Conservation (phyloP, 2,329 filamentous ascomycete genomes). For the Macrophomina tecta region DNA sequence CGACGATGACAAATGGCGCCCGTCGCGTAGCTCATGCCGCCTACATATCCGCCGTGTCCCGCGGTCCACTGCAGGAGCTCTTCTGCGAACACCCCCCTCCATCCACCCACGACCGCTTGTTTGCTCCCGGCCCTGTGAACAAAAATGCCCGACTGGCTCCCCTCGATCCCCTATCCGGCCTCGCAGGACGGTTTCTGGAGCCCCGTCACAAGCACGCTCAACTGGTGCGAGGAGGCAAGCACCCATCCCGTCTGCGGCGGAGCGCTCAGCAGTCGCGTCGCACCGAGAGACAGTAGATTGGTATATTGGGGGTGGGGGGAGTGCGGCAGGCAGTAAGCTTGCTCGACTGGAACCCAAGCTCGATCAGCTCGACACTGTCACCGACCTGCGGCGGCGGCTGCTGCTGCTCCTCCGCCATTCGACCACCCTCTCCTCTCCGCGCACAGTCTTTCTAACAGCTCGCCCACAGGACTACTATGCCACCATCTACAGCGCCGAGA, state of each 20-base stretch:
- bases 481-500: constrained; percentile 76
- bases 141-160: constrained; percentile 46
- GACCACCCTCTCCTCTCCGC: not conserved
- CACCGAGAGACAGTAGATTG: not conserved
- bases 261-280: not conserved
- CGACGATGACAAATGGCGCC: constrained; percentile 23
- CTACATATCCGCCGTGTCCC: constrained; percentile 21
- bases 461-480: constrained; percentile 71
- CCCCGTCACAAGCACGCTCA: constrained; percentile 73
- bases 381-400: not conserved
- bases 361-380: not conserved
- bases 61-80: constrained; percentile 15
- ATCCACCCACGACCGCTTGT: not conserved
- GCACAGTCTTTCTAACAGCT: constrained; percentile 2
- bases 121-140: constrained; percentile 2
- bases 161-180: constrained; percentile 57
- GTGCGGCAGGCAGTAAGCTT: not conserved
- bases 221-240: constrained; percentile 79
- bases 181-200: constrained; percentile 68
- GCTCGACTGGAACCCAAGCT: not conserved
- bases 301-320: not conserved
- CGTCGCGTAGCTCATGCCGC: constrained; percentile 18
- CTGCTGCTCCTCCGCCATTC: not conserved
- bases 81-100: constrained; percentile 13
- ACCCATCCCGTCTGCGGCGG: not conserved